Evolutionary conservation across 2,329 filamentous ascomycete genomes (phyloP).

Genomic region (Teratosphaeria destructans): DNA sequence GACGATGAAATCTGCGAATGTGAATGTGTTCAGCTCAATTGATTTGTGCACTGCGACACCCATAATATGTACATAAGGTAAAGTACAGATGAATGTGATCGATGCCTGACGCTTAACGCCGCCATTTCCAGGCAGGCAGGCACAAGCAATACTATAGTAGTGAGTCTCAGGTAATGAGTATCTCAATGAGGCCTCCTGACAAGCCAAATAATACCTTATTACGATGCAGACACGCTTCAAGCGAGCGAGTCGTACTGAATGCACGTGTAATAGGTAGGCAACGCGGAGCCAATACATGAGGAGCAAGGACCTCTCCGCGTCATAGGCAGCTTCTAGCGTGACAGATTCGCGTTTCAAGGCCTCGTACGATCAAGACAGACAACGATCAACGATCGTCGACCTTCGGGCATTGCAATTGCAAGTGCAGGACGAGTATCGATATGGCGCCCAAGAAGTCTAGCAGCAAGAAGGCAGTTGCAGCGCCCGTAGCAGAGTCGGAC

Average conservation of each 20-base stretch:
- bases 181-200: too few relatives aligned
- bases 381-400: neutral
- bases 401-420: neutral
- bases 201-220: too few relatives aligned
- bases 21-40: too few relatives aligned
- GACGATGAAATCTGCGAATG: too few relatives aligned
- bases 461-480: neutral
- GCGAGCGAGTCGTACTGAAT: too few relatives aligned
- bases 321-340: neutral
- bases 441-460: neutral
- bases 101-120: neutral
- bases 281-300: too few relatives aligned
- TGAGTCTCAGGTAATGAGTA: too few relatives aligned
- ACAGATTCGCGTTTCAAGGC: neutral
- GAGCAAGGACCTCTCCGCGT: neutral
- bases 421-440: neutral
- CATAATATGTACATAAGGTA: too few relatives aligned
- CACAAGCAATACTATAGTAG: neutral
- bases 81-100: neutral
- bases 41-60: too few relatives aligned
- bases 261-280: too few relatives aligned
- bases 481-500: slow-evolving; percentile 3
- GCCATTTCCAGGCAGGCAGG: neutral
- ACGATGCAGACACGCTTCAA: too few relatives aligned
- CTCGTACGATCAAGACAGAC: neutral